Conservation (phyloP, 2,329 filamentous ascomycete species). For the Calycina herbarum region DNA sequence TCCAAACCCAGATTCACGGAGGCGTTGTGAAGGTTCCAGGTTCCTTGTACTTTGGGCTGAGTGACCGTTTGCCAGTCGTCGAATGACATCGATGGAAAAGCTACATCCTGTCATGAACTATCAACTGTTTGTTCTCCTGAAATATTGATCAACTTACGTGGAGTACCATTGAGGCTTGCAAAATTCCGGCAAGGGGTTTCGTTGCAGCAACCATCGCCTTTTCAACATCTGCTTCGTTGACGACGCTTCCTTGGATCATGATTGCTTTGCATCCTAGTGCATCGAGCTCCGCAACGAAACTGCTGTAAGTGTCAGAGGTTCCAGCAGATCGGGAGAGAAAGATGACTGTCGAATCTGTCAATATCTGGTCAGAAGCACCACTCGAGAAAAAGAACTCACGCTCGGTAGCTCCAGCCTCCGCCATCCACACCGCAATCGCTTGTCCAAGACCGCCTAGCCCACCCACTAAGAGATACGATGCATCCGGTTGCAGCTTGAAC, state of each 20-base stretch:
- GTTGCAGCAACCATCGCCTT: too few relatives aligned
- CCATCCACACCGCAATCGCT: slow-evolving; percentile 39
- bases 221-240: too few relatives aligned
- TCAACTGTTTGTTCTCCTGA: slow-evolving; percentile 2
- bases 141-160: not conserved
- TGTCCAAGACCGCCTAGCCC: slow-evolving; percentile 43
- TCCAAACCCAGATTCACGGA: slow-evolving; percentile 10
- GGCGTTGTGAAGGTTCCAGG: slow-evolving; percentile 23
- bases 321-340: slow-evolving; percentile 39
- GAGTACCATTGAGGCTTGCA: too few relatives aligned
- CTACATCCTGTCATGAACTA: not conserved
- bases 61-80: slow-evolving; percentile 38
- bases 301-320: too few relatives aligned
- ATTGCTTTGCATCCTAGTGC: too few relatives aligned
- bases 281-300: too few relatives aligned
- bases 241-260: too few relatives aligned
- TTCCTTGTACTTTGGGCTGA: slow-evolving; percentile 37
- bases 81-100: slow-evolving; percentile 41
- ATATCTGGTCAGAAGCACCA: too few relatives aligned
- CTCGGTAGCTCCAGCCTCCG: slow-evolving; percentile 39
- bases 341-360: slow-evolving; percentile 38
- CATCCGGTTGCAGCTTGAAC: too few relatives aligned
- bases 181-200: too few relatives aligned
- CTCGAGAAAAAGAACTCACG: too few relatives aligned
- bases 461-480: slow-evolving; percentile 40